Percentiles rank a stretch among this genome's conserved stretches.
Evolutionary conservation across 164 flowering plant genomes (phyloP).

Genomic region (Piper betle): DNA sequence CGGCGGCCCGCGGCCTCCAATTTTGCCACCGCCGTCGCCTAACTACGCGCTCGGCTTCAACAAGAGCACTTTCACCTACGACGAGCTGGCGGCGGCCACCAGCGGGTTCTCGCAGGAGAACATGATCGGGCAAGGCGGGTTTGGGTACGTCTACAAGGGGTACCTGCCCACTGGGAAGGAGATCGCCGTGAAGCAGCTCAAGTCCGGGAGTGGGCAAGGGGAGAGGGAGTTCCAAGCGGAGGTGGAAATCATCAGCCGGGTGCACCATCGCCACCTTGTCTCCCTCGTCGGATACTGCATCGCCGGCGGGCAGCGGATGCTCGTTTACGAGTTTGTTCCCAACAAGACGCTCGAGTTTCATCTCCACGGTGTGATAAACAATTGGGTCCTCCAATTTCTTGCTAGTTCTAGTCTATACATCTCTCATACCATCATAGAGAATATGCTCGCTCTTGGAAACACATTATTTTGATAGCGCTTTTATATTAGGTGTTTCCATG

Average conservation of each 20-base stretch:
- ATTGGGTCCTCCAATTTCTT: neutral
- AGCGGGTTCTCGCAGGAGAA: constrained; percentile 44
- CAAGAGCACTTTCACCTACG: constrained; percentile 57
- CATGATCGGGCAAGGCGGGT: constrained; percentile 80
- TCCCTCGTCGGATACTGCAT: constrained; percentile 75
- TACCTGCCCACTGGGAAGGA: constrained; percentile 69
- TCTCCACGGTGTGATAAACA: constrained; percentile 66
- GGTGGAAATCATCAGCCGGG: constrained; percentile 91
- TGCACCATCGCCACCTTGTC: constrained; percentile 82
- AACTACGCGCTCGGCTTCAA: constrained; percentile 38
- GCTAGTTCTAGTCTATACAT: neutral
- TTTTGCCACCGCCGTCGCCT: constrained; percentile 50
- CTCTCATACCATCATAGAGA: neutral
- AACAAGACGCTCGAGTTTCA: constrained; percentile 68
- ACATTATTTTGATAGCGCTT: no score
- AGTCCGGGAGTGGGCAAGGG: constrained; percentile 73
- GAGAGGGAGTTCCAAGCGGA: constrained; percentile 83
- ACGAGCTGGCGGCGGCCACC: constrained; percentile 66
- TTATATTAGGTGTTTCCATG: no score
- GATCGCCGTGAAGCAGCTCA: constrained; percentile 76
- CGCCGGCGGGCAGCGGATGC: constrained; percentile 43
- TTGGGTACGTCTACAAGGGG: constrained; percentile 82
- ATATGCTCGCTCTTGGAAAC: neutral
- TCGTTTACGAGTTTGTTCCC: constrained; percentile 76
- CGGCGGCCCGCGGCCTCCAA: constrained; percentile 27